Evolutionary conservation across 306 rosid species (phyloP).

Genomic region (Citrullus amarus): DNA sequence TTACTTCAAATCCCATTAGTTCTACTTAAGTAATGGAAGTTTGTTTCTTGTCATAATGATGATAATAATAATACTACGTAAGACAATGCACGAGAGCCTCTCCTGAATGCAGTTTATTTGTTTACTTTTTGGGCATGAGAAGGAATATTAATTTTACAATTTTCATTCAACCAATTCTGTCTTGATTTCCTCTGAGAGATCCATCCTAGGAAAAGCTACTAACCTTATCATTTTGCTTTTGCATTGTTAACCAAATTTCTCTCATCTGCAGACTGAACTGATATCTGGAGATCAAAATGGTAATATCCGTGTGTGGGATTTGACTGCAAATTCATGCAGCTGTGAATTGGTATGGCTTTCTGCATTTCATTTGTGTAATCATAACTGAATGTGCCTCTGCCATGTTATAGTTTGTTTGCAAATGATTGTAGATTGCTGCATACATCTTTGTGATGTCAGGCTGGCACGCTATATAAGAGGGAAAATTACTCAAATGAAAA

Average conservation of each 20-base stretch:
- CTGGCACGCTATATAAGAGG: neutral
- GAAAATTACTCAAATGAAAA: neutral
- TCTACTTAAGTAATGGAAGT: neutral
- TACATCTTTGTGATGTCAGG: neutral
- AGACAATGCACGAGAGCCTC: neutral
- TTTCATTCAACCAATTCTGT: constrained; percentile 1
- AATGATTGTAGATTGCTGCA: neutral
- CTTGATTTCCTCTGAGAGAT: neutral
- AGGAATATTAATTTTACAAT: neutral
- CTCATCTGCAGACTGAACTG: constrained; percentile 66
- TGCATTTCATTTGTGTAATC: neutral
- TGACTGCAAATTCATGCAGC: constrained; percentile 98
- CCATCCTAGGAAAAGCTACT: neutral
- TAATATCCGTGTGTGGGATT: constrained; percentile 97
- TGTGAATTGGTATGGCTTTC: constrained; percentile 72
- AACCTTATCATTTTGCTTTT: neutral
- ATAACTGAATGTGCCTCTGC: neutral
- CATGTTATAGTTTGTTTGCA: neutral
- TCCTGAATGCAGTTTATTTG: neutral
- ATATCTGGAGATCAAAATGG: constrained; percentile 99
- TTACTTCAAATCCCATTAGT: neutral
- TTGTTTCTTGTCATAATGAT: neutral
- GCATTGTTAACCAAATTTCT: neutral
- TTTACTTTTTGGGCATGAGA: neutral
- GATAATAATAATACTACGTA: neutral